phyloP scores from a whole-genome alignment of 345 rosid species.

The Euphorbia peplus region DNA sequence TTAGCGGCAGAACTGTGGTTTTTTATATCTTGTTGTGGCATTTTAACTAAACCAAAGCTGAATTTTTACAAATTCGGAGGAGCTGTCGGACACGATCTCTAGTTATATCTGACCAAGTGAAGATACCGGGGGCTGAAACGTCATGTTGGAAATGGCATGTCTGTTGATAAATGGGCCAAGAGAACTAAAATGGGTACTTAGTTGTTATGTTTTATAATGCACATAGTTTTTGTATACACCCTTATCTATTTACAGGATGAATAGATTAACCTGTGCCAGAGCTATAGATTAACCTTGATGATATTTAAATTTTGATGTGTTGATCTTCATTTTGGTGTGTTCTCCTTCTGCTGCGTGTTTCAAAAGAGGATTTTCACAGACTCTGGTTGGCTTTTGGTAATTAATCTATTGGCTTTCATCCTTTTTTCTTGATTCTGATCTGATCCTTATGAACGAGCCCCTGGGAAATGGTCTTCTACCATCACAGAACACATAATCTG shows the following conservation, averaged over 20 bases:
- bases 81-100: background rate
- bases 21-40: background rate
- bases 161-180: background rate
- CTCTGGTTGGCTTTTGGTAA: background rate
- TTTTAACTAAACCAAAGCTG: background rate
- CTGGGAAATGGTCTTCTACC: no score
- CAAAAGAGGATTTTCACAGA: background rate
- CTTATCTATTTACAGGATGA: background rate
- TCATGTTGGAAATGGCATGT: background rate
- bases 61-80: background rate
- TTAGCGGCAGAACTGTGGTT: constrained; percentile 10
- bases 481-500: background rate
- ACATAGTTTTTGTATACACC: background rate
- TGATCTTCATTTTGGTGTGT: background rate
- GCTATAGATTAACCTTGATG: constrained; percentile 3
- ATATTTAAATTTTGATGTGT: background rate
- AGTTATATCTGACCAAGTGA: constrained; percentile 6
- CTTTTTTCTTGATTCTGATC: background rate
- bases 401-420: no score
- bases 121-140: background rate
- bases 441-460: background rate
- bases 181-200: background rate
- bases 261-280: constrained; percentile 3
- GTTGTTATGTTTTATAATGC: background rate
- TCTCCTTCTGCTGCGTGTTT: background rate